Percentiles rank a stretch among this genome's conserved stretches.
These are phyloP conservation scores for Chondrostereum purpureum DNA, from an alignment of 1,284 basidiomycete species.

Conservation along the genomic window DNA sequence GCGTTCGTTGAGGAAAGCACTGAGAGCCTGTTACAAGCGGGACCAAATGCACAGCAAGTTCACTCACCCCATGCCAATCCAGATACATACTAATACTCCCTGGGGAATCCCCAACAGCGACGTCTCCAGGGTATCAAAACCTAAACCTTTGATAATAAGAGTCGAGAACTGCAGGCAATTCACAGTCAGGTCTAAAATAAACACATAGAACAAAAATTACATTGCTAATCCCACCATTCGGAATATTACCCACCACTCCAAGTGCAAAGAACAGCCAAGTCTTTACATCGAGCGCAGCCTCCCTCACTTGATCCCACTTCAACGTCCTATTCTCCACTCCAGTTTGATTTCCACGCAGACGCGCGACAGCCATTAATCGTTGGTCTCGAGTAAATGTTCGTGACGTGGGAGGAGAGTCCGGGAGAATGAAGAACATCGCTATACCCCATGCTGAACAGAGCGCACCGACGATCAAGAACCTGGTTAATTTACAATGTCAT, in stretches of 20 bases:
- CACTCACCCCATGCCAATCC: constrained; percentile 14
- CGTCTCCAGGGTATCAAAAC: constrained; percentile 30
- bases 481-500: constrained; percentile 11
- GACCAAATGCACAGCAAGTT: not conserved
- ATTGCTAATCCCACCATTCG: constrained; percentile 20
- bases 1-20: constrained; percentile 15
- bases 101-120: constrained; percentile 30
- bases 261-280: constrained; percentile 20
- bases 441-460: constrained; percentile 18
- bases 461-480: constrained; percentile 21
- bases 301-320: constrained; percentile 25
- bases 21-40: constrained; percentile 1
- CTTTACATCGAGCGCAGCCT: constrained; percentile 18
- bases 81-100: constrained; percentile 18
- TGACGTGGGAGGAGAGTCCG: constrained; percentile 22
- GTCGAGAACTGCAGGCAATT: constrained; percentile 15
- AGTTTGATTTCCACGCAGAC: constrained; percentile 22
- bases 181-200: not conserved
- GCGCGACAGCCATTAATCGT: constrained; percentile 22
- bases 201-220: constrained; percentile 6
- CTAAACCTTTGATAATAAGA: constrained; percentile 31
- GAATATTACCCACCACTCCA: constrained; percentile 19
- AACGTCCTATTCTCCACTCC: constrained; percentile 22
- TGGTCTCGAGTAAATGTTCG: constrained; percentile 24
- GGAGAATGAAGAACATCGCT: constrained; percentile 21